Percentiles rank a stretch among this genome's conserved stretches.
Conservation (phyloP, 805 yeast species). For the Schizosaccharomyces osmophilus region DNA sequence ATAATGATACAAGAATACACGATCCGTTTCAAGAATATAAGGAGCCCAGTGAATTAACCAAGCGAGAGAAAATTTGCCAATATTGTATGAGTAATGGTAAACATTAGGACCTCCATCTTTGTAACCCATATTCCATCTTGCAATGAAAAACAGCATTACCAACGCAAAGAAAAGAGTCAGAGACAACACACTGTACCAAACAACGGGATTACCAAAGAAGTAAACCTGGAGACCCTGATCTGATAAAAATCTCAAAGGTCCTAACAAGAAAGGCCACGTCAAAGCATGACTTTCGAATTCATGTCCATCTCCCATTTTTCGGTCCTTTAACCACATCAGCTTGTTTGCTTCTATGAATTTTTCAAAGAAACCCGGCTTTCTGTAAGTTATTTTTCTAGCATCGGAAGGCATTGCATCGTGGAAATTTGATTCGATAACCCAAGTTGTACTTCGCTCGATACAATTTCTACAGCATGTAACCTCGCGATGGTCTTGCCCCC, state of each 20-base stretch:
- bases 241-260: conserved; percentile 38
- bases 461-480: conserved; percentile 67
- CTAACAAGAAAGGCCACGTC: conserved; percentile 35
- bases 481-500: conserved; percentile 74
- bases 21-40: conserved; percentile 78
- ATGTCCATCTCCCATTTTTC: conserved; percentile 25
- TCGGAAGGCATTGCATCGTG: conserved; percentile 2
- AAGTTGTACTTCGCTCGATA: conserved; percentile 36
- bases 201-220: conserved; percentile 37
- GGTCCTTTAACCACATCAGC: conserved; percentile 28
- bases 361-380: conserved; percentile 20
- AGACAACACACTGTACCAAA: conserved; percentile 25
- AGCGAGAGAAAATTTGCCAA: conserved; percentile 28
- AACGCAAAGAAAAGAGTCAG: conserved; percentile 12
- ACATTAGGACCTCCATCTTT: conserved; percentile 12
- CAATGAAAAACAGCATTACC: conserved; percentile 12
- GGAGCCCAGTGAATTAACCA: conserved; percentile 83
- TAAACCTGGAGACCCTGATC: conserved; percentile 25
- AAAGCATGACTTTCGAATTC: conserved; percentile 28
- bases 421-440: conserved; percentile 47
- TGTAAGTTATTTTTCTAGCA: conserved; percentile 15
- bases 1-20: conserved; percentile 81
- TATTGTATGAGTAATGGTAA: conserved; percentile 14
- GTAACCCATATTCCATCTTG: conserved; percentile 19
- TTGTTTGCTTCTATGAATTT: conserved; percentile 33